Conservation (phyloP, 441 rosid genomes). For the Theobroma grandiflorum region DNA sequence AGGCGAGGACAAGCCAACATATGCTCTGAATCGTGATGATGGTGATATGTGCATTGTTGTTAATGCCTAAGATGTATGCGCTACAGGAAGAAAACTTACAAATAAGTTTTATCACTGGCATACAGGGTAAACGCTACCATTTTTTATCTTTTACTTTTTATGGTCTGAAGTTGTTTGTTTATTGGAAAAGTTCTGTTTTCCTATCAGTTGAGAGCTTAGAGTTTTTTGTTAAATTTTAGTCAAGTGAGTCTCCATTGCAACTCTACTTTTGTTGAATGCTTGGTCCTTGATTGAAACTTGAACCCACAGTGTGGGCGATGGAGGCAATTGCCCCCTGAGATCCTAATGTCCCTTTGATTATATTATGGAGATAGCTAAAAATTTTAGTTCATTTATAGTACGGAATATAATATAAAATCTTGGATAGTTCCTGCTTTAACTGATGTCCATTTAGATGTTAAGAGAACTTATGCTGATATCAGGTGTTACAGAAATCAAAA, state of each 20-base stretch:
- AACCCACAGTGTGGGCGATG: not conserved
- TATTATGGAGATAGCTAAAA: too few relatives aligned
- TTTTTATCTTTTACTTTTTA: not conserved
- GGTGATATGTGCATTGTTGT: conserved; percentile 97
- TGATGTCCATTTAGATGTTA: not conserved
- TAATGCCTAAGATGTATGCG: conserved; percentile 87
- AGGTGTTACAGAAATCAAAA: not conserved
- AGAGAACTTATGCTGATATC: not conserved
- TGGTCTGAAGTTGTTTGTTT: conserved; percentile 1
- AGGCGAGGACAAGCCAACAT: conserved; percentile 98
- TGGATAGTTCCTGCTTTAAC: too few relatives aligned
- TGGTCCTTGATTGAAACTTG: not conserved
- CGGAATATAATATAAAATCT: too few relatives aligned
- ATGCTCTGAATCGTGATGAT: conserved; percentile 90
- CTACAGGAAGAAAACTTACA: conserved; percentile 95
- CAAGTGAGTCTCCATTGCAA: not conserved
- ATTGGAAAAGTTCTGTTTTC: conserved; percentile 1
- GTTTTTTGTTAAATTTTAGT: not conserved
- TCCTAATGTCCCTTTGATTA: too few relatives aligned
- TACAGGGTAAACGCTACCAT: conserved; percentile 76
- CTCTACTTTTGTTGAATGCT: not conserved
- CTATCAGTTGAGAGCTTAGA: not conserved
- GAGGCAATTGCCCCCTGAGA: too few relatives aligned
- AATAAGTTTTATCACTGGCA: conserved; percentile 95
- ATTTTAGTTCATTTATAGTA: too few relatives aligned